Evolutionary conservation across 306 rosid genomes (phyloP).

Genomic region (Cucurbita moschata): DNA sequence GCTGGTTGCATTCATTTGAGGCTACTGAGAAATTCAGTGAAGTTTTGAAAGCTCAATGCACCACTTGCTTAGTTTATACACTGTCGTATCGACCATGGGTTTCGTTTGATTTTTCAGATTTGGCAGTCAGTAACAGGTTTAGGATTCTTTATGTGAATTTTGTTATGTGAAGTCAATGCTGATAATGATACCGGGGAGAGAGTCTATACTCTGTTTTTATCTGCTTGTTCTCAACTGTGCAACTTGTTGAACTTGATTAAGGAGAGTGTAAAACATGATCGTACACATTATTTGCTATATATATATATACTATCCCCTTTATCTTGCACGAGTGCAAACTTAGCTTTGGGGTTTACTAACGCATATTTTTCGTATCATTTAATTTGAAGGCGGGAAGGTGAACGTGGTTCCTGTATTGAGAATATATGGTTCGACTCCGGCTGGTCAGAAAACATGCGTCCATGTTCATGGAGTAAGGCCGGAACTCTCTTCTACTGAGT

Average conservation of each 20-base stretch:
- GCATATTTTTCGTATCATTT: not conserved
- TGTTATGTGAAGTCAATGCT: not conserved
- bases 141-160: not conserved
- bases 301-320: not conserved
- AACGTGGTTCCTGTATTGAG: conserved; percentile 74
- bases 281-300: not conserved
- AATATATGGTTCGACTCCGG: conserved; percentile 80
- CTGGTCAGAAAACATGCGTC: conserved; percentile 91
- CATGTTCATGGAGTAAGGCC: conserved; percentile 70
- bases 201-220: not conserved
- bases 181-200: not conserved
- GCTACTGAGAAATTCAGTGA: too few species aligned
- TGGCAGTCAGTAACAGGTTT: not conserved
- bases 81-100: not conserved
- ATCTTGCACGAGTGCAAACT: not conserved
- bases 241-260: not conserved
- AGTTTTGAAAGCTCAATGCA: too few species aligned
- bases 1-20: too few species aligned
- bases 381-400: conserved; percentile 54
- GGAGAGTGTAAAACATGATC: not conserved
- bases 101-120: not conserved
- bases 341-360: not conserved
- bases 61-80: not conserved
- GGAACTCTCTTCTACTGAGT: not conserved
- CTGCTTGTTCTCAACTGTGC: not conserved